Base-by-base conservation (phyloP, 306 rosid genomes). In the Acacia melanoxylon region DNA sequence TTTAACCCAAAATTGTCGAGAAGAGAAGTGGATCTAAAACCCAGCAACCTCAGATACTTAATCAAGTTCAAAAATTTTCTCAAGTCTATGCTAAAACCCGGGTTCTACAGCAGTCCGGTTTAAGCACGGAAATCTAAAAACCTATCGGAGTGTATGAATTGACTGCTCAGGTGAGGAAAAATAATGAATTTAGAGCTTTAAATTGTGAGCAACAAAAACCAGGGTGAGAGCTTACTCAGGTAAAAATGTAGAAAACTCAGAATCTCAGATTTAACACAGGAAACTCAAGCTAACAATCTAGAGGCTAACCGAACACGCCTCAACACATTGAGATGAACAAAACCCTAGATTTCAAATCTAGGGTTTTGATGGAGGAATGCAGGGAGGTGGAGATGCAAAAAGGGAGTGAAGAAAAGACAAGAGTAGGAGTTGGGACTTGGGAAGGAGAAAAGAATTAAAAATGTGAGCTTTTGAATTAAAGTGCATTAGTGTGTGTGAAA, bases 341-440 rank as follows among this genome's bases (percentile, higher is more conserved):
- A 92, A 92, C 87, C 94, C 94, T 86, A 95, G 98, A 92, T 93
- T 89, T 84, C 29, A 89, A 91, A 90, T 91, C 96, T 92, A 92
- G 98, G 96, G 98, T 91, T 93, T 95, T 86, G 94, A 86, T 67
- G 73, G 84, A 86, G 67, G 71, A 93, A 87, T 78, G 86, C 84
- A 83, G 94, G 20, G 76, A 84, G 83, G 83, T 66, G 85, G 77
- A 72, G 82, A 72, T 82, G 85, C 29, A 54, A 37, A 72, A 78
- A 83, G 76, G 52, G 68, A 51, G 41, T 45, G 45, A 24, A 51
- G 77, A 72, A 66, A 85, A 74, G 83, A 78, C 79, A 74, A 76
- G 81, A 44, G 87, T 25, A 83, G 31, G 81, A 83, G 84, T 78
- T 68, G 85, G 81, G 68, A 77, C 33, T 68, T 66, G 89, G 41